phyloP scores from a whole-genome alignment of 2,329 filamentous ascomycete species.

The Proliferodiscus dingleyae region DNA sequence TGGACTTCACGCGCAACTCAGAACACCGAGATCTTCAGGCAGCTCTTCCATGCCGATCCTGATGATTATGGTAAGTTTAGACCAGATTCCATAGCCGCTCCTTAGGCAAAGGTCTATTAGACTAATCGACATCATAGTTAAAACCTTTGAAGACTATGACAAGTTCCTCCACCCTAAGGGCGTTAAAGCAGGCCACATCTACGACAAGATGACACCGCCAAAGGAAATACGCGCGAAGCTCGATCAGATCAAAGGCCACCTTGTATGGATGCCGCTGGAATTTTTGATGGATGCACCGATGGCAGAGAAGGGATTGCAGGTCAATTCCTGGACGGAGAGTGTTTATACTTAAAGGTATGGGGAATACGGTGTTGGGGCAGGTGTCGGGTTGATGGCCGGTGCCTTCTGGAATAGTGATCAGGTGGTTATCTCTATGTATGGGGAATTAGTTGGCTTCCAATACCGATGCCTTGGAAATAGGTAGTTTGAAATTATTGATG shows the following conservation, averaged over 20 bases:
- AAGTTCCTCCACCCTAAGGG: constrained; percentile 65
- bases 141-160: constrained; percentile 87
- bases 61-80: constrained; percentile 71
- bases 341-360: constrained; percentile 59
- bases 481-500: too few relatives aligned
- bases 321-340: constrained; percentile 84
- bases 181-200: constrained; percentile 80
- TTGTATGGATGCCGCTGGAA: constrained; percentile 93
- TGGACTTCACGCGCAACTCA: constrained; percentile 65
- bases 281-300: constrained; percentile 81
- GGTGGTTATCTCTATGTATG: too few relatives aligned
- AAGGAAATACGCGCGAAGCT: constrained; percentile 71
- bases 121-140: constrained; percentile 58
- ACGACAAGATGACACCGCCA: constrained; percentile 69
- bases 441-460: too few relatives aligned
- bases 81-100: constrained; percentile 2
- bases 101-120: too few relatives aligned
- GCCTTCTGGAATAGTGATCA: too few relatives aligned
- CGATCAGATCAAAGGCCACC: constrained; percentile 75
- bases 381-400: neutral
- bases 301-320: constrained; percentile 81
- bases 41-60: constrained; percentile 81
- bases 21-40: constrained; percentile 72
- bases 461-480: too few relatives aligned
- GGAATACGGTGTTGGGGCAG: neutral